A percentile compares a stretch with the other conserved stretches of the same genome.
phyloP scores from a whole-genome alignment of 2,329 filamentous ascomycete genomes.

The Gliomastix tumulicola region DNA sequence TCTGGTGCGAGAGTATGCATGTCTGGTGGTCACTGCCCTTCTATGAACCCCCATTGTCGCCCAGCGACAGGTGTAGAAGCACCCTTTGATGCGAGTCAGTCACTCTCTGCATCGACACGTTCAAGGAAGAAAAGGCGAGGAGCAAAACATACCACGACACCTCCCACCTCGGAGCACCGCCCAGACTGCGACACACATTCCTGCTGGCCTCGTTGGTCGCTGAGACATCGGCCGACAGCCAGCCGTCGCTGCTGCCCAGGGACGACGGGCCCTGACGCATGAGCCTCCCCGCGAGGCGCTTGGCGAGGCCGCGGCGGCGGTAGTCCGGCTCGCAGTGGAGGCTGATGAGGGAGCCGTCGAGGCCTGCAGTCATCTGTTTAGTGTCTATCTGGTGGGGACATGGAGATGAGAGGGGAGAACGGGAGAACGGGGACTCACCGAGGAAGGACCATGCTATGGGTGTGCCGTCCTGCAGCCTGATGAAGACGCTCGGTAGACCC shows the following conservation, averaged over 20 bases:
- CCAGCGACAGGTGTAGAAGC: too few species aligned
- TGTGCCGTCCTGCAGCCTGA: slow-evolving; percentile 36
- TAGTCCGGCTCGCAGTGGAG: slow-evolving; percentile 55
- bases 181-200: slow-evolving; percentile 54
- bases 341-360: slow-evolving; percentile 54
- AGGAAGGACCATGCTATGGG: slow-evolving; percentile 61
- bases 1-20: too few species aligned
- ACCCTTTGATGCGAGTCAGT: too few species aligned
- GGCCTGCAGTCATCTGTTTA: slow-evolving; percentile 35
- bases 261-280: slow-evolving; percentile 41
- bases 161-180: slow-evolving; percentile 47
- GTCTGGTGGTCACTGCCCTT: too few species aligned
- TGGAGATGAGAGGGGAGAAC: neutral
- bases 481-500: slow-evolving; percentile 35
- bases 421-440: slow-evolving; percentile 16
- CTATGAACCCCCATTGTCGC: too few species aligned
- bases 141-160: slow-evolving; percentile 56
- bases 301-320: slow-evolving; percentile 56
- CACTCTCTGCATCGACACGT: too few species aligned
- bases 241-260: slow-evolving; percentile 41
- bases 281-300: slow-evolving; percentile 50
- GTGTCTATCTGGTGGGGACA: neutral
- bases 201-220: slow-evolving; percentile 53
- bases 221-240: slow-evolving; percentile 58
- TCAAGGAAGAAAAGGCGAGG: too few species aligned